Evolutionary conservation across 2,329 filamentous ascomycete species (phyloP).

Genomic region (Colletotrichum sp.): DNA sequence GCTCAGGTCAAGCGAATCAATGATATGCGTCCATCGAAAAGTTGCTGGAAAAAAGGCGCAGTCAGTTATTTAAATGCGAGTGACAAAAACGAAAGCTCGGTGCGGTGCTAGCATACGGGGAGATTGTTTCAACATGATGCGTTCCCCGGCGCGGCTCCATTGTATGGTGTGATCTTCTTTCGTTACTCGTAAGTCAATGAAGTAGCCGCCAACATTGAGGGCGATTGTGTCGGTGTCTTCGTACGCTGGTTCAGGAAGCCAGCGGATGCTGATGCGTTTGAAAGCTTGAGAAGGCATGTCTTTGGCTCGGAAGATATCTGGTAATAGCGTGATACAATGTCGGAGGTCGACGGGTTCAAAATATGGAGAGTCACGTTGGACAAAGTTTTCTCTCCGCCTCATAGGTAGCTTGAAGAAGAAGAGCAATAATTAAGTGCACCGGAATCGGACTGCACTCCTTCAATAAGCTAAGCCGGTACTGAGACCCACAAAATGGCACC

Average conservation of each 20-base stretch:
- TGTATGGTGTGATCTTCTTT: neutral
- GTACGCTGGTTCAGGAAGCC: slow-evolving; percentile 24
- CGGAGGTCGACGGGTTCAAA: neutral
- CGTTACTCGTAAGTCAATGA: slow-evolving; percentile 6
- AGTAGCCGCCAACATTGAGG: slow-evolving; percentile 28
- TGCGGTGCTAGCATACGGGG: neutral
- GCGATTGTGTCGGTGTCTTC: slow-evolving; percentile 27
- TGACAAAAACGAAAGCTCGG: neutral
- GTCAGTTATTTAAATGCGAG: neutral
- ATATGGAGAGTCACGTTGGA: neutral
- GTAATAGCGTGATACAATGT: neutral
- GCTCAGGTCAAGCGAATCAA: neutral
- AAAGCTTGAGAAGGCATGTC: slow-evolving; percentile 19
- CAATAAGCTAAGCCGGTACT: neutral
- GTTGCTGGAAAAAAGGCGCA: neutral
- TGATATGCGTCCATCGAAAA: neutral
- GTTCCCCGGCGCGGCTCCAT: neutral
- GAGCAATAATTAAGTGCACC: neutral
- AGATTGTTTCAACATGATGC: neutral
- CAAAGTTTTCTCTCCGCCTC: neutral
- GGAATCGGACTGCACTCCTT: neutral
- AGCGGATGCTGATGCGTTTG: slow-evolving; percentile 27
- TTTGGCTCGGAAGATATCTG: neutral
- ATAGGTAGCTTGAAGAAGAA: neutral
- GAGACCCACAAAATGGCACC: neutral